Evolutionary conservation across 2,329 filamentous ascomycete genomes (phyloP), one percentile per base, ranked within the genome.

Genomic region (Talaromyces sp.): DNA sequence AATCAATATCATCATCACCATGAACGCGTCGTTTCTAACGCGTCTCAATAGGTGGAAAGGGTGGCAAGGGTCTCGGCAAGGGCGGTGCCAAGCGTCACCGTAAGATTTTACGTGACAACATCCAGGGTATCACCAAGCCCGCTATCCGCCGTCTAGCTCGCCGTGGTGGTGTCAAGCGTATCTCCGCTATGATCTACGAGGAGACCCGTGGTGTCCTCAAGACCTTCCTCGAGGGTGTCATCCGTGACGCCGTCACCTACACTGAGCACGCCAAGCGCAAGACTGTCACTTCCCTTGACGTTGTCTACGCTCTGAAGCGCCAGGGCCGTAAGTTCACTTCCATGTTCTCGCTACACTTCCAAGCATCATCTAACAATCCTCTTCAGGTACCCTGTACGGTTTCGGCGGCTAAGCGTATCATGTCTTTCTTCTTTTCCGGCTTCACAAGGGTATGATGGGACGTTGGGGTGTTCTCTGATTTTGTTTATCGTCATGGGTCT

Each of bases 151-250:
- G 93, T 95, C 92, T 97, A 75, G 92, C 92, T 62, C 92, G 92
- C 82, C 92, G 92, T 95, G 92, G 93, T 77, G 92, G 92, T 92
- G 92, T 97, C 85, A 97, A 97, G 90, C 92, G 92, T 96, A 97
- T 97, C 73, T 96, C 92, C 70, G 92, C 92, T 76, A 96, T 90
- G 88, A 91, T 90, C 80, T 90, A 90, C 80, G 87, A 89, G 73
- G 86, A 91, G 81, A 91, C 88, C 66, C 87, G 88, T 69, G 87
- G 86, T 82, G 88, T 91, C 64, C 83, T 91, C 68, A 91, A 91
- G 84, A 86, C 87, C 74, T 91, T 91, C 86, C 86, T 91, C 64
- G 88, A 91, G 78, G 84, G 86, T 70, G 88, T 91, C 75, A 91
- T 91, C 72, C 85, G 87, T 76, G 87, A 90, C 68, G 86, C 87